Evolutionary conservation across 2,329 filamentous ascomycete genomes (phyloP), one percentile per base, ranked within the genome.

Genomic region (Aphanocladium album): DNA sequence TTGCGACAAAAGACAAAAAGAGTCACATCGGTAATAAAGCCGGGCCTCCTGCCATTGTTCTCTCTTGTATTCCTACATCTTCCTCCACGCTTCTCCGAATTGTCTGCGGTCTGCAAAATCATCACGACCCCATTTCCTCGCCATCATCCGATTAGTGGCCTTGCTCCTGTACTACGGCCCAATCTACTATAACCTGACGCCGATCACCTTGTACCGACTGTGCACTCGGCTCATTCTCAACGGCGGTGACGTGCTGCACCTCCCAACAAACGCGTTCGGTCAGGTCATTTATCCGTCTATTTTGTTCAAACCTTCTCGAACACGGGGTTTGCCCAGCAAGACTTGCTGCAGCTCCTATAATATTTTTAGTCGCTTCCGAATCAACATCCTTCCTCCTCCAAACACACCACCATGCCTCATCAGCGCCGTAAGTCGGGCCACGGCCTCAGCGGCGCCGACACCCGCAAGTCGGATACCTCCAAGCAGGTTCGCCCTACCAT

Each of bases 341-440:
- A 21, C 11, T 37, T 43, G n/a, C 45, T 54, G 21, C 50, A 54
- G 43, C 47, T 52, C 41, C 41, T 49, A 14, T 23, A 33, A 21
- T 16, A n/a, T 33, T 27, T 25, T 17, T 9, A 30, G 27, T 33
- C 7, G 17, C 37, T 57, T 25, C 46, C 35, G 19, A 41, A 45
- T 3, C 11, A 37, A n/a, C 12, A 41, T 12, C 27, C 47, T 50
- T 52, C 39, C 23, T 57, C 50, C 53, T 61, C 56, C 60, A 60
- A 41, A 43, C 17, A 27, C 25, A 56, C 33, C 21, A 33, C 58
- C 62, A 85, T 85, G 83, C 80, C 83, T 72, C 82, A 85, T 71
- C 78, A 77, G 62, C 79, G 83, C 67, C 79, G 80, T 69, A 83
- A 79, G 73, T 85, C 83, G 50, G 82, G 83, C 63, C 80, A 83